Percentiles rank a stretch among this genome's conserved stretches.
phyloP scores from a whole-genome alignment of 2,329 filamentous ascomycete genomes.

The Calycina herbarum region DNA sequence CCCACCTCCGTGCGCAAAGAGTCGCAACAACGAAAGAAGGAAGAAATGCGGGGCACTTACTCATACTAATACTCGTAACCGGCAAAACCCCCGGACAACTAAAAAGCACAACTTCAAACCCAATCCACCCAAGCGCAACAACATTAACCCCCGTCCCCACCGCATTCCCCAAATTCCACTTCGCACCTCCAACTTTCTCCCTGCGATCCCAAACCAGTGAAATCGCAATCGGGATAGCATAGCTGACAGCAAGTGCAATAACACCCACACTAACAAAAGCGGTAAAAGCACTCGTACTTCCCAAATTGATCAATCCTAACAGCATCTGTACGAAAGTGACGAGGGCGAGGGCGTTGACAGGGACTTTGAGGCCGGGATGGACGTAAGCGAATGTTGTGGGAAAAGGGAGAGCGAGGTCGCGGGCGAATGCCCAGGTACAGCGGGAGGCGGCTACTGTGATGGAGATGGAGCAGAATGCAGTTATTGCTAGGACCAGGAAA shows the following conservation, averaged over 20 bases:
- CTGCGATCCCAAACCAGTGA: constrained; percentile 64
- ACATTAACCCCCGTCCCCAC: constrained; percentile 51
- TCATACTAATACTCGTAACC: constrained; percentile 61
- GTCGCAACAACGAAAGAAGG: no score
- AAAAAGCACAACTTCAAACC: constrained; percentile 63
- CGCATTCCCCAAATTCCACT: constrained; percentile 60
- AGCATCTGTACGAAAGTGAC: constrained; percentile 62
- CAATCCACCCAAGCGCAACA: constrained; percentile 56
- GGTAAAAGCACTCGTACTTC: constrained; percentile 67
- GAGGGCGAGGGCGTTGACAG: constrained; percentile 48
- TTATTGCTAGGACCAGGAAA: constrained; percentile 51
- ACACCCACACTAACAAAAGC: constrained; percentile 71
- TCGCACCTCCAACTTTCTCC: constrained; percentile 47
- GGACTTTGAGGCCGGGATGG: constrained; percentile 42
- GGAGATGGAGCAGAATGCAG: constrained; percentile 53
- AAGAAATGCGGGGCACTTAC: background rate
- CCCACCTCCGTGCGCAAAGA: no score
- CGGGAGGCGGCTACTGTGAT: constrained; percentile 55
- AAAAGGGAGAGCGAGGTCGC: constrained; percentile 66
- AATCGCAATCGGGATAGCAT: constrained; percentile 71
- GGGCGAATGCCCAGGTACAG: constrained; percentile 67
- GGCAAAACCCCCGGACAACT: constrained; percentile 61
- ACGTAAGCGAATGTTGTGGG: constrained; percentile 45
- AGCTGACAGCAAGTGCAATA: constrained; percentile 69
- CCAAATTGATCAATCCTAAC: constrained; percentile 70